These are phyloP conservation scores for Penicillium bovifimosum DNA, from an alignment of 495 filamentous ascomycete species.

Conservation along the genomic window DNA sequence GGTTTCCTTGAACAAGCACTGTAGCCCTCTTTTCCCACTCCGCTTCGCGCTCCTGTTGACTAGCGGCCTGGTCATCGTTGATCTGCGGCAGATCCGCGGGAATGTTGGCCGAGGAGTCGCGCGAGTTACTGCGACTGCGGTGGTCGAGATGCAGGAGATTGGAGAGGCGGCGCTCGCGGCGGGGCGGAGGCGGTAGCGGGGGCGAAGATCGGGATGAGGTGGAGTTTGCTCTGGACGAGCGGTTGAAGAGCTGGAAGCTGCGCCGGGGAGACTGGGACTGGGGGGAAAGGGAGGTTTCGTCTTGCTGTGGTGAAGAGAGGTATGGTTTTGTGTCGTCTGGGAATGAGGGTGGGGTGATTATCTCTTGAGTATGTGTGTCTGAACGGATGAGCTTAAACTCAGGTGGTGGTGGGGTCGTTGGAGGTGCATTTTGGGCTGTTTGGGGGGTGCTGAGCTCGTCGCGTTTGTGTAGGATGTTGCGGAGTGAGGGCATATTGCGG, in stretches of 20 bases:
- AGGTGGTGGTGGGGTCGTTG: conserved; percentile 41
- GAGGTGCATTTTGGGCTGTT: not conserved
- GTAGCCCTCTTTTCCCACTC: conserved; percentile 89
- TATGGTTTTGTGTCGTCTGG: conserved; percentile 28
- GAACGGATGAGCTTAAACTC: conserved; percentile 80
- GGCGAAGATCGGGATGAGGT: conserved; percentile 28
- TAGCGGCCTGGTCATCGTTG: conserved; percentile 37
- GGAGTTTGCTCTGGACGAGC: conserved; percentile 37
- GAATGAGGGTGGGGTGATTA: conserved; percentile 60
- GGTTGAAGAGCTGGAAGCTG: conserved; percentile 46
- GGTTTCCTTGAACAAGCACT: conserved; percentile 67
- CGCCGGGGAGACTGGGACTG: conserved; percentile 38
- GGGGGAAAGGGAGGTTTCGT: conserved; percentile 13
- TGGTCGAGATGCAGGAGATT: conserved; percentile 61
- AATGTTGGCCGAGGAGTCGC: conserved; percentile 60
- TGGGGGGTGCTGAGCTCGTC: conserved; percentile 40
- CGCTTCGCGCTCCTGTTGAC: conserved; percentile 48
- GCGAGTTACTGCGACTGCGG: conserved; percentile 49
- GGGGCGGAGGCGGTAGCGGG: conserved; percentile 10
- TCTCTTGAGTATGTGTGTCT: conserved; percentile 74
- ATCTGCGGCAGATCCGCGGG: conserved; percentile 76
- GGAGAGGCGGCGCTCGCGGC: conserved; percentile 53
- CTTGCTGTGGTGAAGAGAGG: not conserved
- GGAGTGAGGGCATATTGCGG: conserved; percentile 57
- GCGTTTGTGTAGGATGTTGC: conserved; percentile 70